phyloP scores from a whole-genome alignment of 106 monocot species.

The Triglochin maritima region DNA sequence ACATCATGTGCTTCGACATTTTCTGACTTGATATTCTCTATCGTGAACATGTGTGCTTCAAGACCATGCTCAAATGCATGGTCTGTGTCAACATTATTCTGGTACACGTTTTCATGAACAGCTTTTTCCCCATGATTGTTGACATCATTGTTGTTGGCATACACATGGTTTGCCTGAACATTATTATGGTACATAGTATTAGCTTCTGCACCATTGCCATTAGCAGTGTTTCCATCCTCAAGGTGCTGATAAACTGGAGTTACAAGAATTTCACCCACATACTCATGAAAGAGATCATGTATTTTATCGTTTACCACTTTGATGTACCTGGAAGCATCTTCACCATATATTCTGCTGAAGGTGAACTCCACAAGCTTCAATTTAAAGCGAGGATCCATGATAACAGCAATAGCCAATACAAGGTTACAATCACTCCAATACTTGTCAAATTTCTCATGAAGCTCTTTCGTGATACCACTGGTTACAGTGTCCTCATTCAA shows the following conservation, averaged over 20 bases:
- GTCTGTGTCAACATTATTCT: neutral
- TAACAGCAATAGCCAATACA: conserved; percentile 72
- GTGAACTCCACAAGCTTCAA: conserved; percentile 94
- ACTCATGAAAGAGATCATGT: conserved; percentile 71
- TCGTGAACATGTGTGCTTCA: neutral
- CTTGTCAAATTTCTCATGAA: conserved; percentile 92
- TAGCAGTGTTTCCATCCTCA: neutral
- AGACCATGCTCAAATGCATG: neutral
- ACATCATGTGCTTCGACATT: neutral
- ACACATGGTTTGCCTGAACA: neutral
- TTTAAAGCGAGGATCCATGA: conserved; percentile 98
- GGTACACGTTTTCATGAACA: neutral
- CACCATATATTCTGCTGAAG: conserved; percentile 77
- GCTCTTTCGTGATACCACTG: conserved; percentile 42
- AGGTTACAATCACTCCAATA: conserved; percentile 94
- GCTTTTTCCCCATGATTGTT: too few relatives aligned
- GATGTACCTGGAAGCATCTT: conserved; percentile 57
- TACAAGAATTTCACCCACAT: conserved; percentile 37
- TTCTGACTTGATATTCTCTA: neutral
- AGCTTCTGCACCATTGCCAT: conserved; percentile 1
- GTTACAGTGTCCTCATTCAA: conserved; percentile 34
- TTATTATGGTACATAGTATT: neutral
- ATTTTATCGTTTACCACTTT: conserved; percentile 59
- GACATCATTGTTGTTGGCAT: neutral
- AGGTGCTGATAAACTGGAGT: conserved; percentile 32